Evolutionary conservation across 2,329 filamentous ascomycete species (phyloP).

Genomic region (Cercospora zeina): DNA sequence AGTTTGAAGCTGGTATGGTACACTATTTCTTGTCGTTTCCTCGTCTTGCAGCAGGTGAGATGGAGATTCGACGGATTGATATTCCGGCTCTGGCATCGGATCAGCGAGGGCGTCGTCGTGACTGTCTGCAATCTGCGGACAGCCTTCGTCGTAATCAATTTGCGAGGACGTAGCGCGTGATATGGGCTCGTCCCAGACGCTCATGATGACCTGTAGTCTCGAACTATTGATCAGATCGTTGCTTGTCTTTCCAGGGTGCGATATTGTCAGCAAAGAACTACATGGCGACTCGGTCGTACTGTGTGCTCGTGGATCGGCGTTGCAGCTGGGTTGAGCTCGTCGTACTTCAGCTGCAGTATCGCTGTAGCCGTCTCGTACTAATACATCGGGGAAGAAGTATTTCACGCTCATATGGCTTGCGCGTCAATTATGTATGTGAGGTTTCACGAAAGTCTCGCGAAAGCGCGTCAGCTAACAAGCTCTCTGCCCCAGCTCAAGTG

Average conservation of each 20-base stretch:
- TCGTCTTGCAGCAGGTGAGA: neutral
- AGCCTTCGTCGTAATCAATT: neutral
- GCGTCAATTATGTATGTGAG: neutral
- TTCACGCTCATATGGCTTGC: neutral
- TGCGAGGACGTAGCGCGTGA: neutral
- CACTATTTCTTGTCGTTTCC: neutral
- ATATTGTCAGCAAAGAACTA: neutral
- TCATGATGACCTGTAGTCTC: neutral
- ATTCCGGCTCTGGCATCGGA: neutral
- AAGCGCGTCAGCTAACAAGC: slow-evolving; percentile 13
- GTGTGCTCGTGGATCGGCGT: neutral
- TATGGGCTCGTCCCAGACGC: neutral
- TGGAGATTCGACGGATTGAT: neutral
- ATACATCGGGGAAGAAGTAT: neutral
- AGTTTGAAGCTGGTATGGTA: neutral
- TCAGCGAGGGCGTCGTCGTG: neutral
- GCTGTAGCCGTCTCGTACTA: neutral
- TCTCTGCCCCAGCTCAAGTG: neutral
- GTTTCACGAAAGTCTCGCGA: slow-evolving; percentile 10
- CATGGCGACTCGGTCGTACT: neutral
- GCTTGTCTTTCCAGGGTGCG: neutral
- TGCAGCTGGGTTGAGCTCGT: neutral
- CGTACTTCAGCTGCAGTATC: neutral
- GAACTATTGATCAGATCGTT: neutral
- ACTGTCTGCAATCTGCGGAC: neutral